phyloP scores from a whole-genome alignment of 2,329 filamentous ascomycete genomes.

The Leptographium lundbergii region DNA sequence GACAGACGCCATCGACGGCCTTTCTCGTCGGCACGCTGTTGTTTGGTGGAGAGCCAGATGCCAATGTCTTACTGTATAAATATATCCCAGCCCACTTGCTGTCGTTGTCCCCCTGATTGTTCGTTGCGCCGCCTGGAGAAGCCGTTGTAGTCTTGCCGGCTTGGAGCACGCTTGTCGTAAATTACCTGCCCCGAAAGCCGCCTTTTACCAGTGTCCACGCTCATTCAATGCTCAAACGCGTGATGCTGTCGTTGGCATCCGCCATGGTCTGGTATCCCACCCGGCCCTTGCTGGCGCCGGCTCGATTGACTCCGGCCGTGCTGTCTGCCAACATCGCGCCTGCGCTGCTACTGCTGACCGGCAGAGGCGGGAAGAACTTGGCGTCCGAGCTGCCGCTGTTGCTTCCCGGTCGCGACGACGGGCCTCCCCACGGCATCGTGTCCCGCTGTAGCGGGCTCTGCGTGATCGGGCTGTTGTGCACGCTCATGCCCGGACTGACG shows the following conservation, averaged over 20 bases:
- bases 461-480: constrained; percentile 77
- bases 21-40: no score
- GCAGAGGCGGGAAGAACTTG: constrained; percentile 8
- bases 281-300: constrained; percentile 41
- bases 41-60: not conserved
- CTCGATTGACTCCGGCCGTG: constrained; percentile 20
- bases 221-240: constrained; percentile 96
- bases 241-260: constrained; percentile 87
- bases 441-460: constrained; percentile 74
- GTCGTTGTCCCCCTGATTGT: not conserved
- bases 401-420: constrained; percentile 43
- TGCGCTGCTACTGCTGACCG: constrained; percentile 22
- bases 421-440: constrained; percentile 56
- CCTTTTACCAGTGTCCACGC: not conserved
- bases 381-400: constrained; percentile 18
- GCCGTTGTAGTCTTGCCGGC: not conserved
- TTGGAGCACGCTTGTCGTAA: no score
- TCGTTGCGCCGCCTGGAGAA: not conserved
- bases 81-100: not conserved
- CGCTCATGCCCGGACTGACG: constrained; percentile 82
- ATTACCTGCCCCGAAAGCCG: not conserved
- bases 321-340: constrained; percentile 1
- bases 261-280: constrained; percentile 86
- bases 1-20: not conserved
- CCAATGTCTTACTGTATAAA: not conserved